Evolutionary conservation across 2,329 filamentous ascomycete genomes (phyloP), one percentile per base, ranked within the genome.

Genomic region (Tolypocladium capitatum): DNA sequence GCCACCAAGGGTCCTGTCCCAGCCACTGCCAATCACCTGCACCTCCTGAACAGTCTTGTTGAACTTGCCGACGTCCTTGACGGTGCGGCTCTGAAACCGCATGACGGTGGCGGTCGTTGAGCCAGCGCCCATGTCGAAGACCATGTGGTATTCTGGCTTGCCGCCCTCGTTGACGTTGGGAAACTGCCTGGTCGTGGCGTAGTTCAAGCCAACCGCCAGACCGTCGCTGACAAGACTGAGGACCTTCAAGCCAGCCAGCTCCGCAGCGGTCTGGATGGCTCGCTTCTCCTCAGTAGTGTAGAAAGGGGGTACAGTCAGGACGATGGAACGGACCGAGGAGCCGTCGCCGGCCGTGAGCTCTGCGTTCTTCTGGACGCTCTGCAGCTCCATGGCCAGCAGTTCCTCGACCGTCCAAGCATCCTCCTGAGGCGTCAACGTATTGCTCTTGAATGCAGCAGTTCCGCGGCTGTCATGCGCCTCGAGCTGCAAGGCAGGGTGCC

Each of bases 1-100:
- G 48, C 92, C 92, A 50, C 92, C 92, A 18, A 98, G 81, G 3
- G 84, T 86, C 59, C 80, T 80, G 60, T 98, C 92, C 86, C 87
- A 98, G 51, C 87, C 88, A 55, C 78, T 78, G 49, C 91, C 90
- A 41, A 96, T 58, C 34, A 94, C 86, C 52, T 88, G 80, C n/a
- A 97, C 84, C 64, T 98, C 92, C 63, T 97, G 92, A 31, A 98
- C 71, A 1, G 89, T 96, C 78, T 97, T 97, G 74, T 96, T 97
- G 72, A 80, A 91, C 64, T 86, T 89, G 55, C 89, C 90, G 48
- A 91, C 69, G 57, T 96, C 91, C 74, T 97, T 98, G 52, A 97
- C 83, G 2, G 77, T 82, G 56, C 84, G 83, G 62, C 86, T 85
- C 65, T 96, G 90, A 69, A 98, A 95, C 58, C 83, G 84, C 62